phyloP scores from a whole-genome alignment of 2,329 filamentous ascomycete genomes.

The Juglanconis oblonga region DNA sequence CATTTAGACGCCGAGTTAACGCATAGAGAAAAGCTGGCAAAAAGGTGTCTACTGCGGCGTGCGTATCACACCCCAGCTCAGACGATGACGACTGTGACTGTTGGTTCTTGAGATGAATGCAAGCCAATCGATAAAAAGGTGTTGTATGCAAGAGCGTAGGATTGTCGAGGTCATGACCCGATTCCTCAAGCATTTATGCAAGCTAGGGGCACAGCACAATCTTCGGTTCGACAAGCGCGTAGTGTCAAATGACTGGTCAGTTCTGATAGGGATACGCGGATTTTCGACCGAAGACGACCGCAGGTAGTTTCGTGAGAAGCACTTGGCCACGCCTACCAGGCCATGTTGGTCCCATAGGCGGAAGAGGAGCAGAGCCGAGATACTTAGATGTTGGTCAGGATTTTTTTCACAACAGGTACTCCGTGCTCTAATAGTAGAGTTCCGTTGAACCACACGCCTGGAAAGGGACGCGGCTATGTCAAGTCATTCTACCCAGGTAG shows the following conservation, averaged over 20 bases:
- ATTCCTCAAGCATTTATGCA: neutral
- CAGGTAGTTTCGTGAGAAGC: neutral
- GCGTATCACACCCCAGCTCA: neutral
- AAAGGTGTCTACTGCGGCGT: neutral
- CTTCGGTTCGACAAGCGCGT: neutral
- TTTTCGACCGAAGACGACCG: neutral
- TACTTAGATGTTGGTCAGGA: too few species aligned
- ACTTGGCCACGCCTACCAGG: too few species aligned
- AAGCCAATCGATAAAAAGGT: slow-evolving; percentile 4
- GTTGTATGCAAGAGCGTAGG: neutral
- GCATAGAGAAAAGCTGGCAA: too few species aligned
- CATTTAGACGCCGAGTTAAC: slow-evolving; percentile 2
- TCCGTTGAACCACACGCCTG: too few species aligned
- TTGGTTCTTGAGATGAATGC: slow-evolving; percentile 4
- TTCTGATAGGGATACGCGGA: neutral
- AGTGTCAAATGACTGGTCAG: too few species aligned
- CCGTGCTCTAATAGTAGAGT: too few species aligned
- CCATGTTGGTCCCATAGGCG: too few species aligned
- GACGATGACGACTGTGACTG: neutral
- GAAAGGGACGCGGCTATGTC: too few species aligned
- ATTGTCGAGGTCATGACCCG: neutral
- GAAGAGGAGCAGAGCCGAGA: too few species aligned
- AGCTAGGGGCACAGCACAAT: neutral
- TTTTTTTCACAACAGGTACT: too few species aligned
- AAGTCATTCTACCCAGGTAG: too few species aligned